phyloP scores from a whole-genome alignment of 768 basidiomycete genomes.

The Rhodocollybia butyracea region DNA sequence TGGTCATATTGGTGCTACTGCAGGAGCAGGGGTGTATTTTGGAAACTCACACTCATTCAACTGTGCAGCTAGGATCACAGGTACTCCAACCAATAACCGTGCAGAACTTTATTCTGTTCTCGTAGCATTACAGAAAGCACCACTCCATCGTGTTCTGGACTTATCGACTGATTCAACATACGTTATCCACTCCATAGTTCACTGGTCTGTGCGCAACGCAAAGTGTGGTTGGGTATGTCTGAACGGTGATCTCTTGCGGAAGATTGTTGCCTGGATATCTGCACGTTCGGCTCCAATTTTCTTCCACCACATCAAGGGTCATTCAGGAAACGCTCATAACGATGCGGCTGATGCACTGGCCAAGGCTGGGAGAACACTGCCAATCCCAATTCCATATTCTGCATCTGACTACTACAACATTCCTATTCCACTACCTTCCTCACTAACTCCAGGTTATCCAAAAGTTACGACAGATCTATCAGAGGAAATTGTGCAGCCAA shows the following conservation, averaged over 20 bases:
- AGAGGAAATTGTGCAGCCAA: no score
- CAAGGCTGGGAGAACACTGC: no score
- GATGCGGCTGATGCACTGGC: background rate
- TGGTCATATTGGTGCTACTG: no score
- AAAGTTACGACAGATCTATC: no score
- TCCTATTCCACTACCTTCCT: no score
- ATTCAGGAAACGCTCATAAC: background rate
- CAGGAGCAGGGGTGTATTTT: background rate
- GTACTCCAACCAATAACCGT: background rate
- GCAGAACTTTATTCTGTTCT: background rate
- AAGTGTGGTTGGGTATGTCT: background rate
- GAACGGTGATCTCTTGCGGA: background rate
- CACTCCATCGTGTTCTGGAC: background rate
- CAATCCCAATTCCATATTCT: no score
- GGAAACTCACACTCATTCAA: background rate
- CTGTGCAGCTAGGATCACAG: background rate
- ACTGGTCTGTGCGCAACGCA: background rate
- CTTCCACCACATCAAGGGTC: background rate
- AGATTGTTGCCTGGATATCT: background rate
- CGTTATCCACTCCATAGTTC: background rate
- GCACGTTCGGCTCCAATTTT: no score
- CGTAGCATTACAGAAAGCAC: background rate
- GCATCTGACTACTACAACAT: no score
- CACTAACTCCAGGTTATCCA: no score
- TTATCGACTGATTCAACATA: background rate